Evolutionary conservation across 306 rosid genomes (phyloP).

Genomic region (Rosa persica): DNA sequence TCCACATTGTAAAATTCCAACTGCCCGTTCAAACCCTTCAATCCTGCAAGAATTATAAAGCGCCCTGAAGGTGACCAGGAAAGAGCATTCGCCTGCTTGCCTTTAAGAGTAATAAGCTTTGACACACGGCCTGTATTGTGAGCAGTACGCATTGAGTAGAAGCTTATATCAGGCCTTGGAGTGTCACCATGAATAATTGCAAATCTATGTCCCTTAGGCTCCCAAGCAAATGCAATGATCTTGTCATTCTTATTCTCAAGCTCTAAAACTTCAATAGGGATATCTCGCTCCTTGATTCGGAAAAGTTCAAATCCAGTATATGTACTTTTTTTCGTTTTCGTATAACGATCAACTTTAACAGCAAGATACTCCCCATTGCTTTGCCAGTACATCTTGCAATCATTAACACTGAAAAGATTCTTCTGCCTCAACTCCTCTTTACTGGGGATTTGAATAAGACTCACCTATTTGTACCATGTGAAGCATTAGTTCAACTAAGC

Average conservation of each 20-base stretch:
- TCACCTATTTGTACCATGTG: conserved; percentile 47
- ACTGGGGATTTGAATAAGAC: conserved; percentile 81
- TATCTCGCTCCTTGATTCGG: conserved; percentile 78
- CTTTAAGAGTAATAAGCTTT: conserved; percentile 73
- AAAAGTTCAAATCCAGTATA: conserved; percentile 85
- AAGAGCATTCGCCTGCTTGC: conserved; percentile 84
- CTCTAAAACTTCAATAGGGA: conserved; percentile 83
- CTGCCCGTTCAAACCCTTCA: conserved; percentile 73
- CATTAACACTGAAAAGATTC: conserved; percentile 78
- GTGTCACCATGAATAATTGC: conserved; percentile 78
- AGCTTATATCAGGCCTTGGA: conserved; percentile 77
- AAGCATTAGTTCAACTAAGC: conserved; percentile 8
- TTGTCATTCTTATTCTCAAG: conserved; percentile 88
- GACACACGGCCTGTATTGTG: conserved; percentile 69
- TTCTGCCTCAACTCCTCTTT: conserved; percentile 84
- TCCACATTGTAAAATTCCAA: conserved; percentile 77
- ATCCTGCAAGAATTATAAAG: conserved; percentile 71
- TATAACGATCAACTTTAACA: conserved; percentile 72
- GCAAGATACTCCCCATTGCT: conserved; percentile 91
- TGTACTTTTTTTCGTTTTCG: conserved; percentile 74
- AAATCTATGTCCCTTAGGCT: conserved; percentile 87
- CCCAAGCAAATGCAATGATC: conserved; percentile 95
- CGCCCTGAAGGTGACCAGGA: conserved; percentile 86
- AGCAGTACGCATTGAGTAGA: conserved; percentile 67
- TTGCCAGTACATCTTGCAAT: conserved; percentile 94